Base-by-base conservation (phyloP, 73 alveolate species). In the Stentor coeruleus region DNA sequence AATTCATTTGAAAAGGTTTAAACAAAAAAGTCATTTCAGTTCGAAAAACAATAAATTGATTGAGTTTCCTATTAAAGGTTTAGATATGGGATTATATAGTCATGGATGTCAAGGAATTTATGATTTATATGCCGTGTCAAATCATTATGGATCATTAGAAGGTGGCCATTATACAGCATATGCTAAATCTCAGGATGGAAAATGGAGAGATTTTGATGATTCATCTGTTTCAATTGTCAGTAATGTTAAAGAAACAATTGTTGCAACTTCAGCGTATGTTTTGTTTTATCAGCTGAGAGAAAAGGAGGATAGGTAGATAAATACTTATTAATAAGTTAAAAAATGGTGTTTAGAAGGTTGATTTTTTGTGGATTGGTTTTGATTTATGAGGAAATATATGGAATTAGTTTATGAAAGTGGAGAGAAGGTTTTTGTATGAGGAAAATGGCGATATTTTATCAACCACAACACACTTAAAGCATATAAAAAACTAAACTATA, bases 131-230 rank as follows among this genome's bases (percentile, higher is more conserved):
- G 99, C 96, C 1, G 93, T 95, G 3, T 91, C 95, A 20, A 92
- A 92, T 59, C 98, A 92, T 84, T 86, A 86, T 76, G 98, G 98
- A 1, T 88, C 88, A 26, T 82, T 76, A 87, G 91, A 92, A 15
- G 92, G 88, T 73, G 98, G 98, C 1, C 98, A 92, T 74, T 92
- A 92, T 79, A 92, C 98, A 28, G 98, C 98, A 37, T 90, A 77
- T 85, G 89, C 92, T 39, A 73, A 76, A 74, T 58, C 38, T 74
- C 38, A 33, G 20, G 91, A 81, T 28, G 86, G 86, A 15, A 37
- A 75, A 40, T 92, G 98, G 98, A 59, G 57, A 42, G 94, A 92
- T 42, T 92, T 84, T 87, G 94, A 92, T 84, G 98, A 92, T 76
- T 84, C 86, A 41, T 41, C 74, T 74, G 94, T 90, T 3, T 77